Base-by-base conservation (phyloP, 73 alveolate species). In the Symbiodinium natans region DNA sequence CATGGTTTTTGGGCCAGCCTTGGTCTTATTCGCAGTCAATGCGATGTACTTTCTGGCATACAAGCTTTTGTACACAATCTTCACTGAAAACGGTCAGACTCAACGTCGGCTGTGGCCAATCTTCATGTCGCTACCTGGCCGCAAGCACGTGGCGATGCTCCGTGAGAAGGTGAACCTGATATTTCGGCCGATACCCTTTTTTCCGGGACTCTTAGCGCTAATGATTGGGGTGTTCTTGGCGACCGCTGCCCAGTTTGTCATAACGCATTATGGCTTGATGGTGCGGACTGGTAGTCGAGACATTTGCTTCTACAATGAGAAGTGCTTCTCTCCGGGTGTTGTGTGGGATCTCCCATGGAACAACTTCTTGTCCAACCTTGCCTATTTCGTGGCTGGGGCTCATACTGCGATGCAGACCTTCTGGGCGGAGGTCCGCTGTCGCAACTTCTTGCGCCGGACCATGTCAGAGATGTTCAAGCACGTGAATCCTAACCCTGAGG, bases 181-280 rank as follows among this genome's bases (percentile, higher is more conserved):
- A 13, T 8, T 74, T 33, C 77, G 42, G 10, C 95, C 95, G 48
- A 42, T 88, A n/a, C 95, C 95, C 42, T 88, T 88, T 74, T 88
- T 88, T 40, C 95, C 95, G 17, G 95, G 82, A 7, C 36, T 88
- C 71, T 83, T 88, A n/a, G 74, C 46, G 33, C 73, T 88, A 3
- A 88, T 88, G 95, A 56, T 88, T 39, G 95, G 86, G 3, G 95
- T 88, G 13, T 88, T 88, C 34, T 52, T 88, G 75, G 95, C 95
- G 25, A 88, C 95, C 68, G 80, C 95, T 38, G 95, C 95, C 21
- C 86, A 88, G 95, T 88, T 88, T 68, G 95, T 88, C 95, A 88
- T 88, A 52, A 88, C 95, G 34, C 95, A 88, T 56, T 88, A 88
- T 39, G 95, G 95, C 33, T 23, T 88, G 86, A 88, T 88, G 95